Evolutionary conservation across 129 eudicot genomes (phyloP).

Genomic region (Calendula officinalis): DNA sequence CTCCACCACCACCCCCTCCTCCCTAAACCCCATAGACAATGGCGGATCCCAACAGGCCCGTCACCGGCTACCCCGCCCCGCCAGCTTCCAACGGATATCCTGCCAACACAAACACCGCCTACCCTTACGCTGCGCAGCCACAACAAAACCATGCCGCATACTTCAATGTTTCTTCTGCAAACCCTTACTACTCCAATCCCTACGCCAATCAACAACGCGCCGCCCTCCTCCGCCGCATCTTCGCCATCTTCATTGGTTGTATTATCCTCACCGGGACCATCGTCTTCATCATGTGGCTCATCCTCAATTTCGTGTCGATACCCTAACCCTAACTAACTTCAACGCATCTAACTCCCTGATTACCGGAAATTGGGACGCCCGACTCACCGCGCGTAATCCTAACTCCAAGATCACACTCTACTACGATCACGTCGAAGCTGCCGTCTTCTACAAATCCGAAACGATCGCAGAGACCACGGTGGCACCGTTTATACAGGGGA

Average conservation of each 20-base stretch:
- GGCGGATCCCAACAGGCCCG: slow-evolving; percentile 38
- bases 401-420: slow-evolving; percentile 56
- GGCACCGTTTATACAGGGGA: slow-evolving; percentile 67
- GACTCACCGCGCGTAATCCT: slow-evolving; percentile 62
- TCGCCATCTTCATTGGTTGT: slow-evolving; percentile 46
- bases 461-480: slow-evolving; percentile 40
- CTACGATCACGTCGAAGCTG: slow-evolving; percentile 52
- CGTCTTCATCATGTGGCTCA: slow-evolving; percentile 65
- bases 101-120: slow-evolving; percentile 32
- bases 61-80: slow-evolving; percentile 46
- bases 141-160: slow-evolving; percentile 13
- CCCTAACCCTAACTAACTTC: slow-evolving; percentile 51
- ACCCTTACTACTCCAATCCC: slow-evolving; percentile 44
- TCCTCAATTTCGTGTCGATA: slow-evolving; percentile 63
- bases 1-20: not conserved
- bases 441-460: slow-evolving; percentile 31
- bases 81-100: slow-evolving; percentile 31
- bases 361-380: slow-evolving; percentile 51
- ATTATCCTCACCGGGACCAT: slow-evolving; percentile 62
- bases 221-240: slow-evolving; percentile 72
- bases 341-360: slow-evolving; percentile 32
- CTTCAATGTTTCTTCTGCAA: slow-evolving; percentile 38
- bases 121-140: slow-evolving; percentile 56
- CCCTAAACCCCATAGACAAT: slow-evolving; percentile 1
- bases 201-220: slow-evolving; percentile 57